Base-by-base conservation (phyloP, 192 early-diverging fungal species). In the Dissophora ornata region DNA sequence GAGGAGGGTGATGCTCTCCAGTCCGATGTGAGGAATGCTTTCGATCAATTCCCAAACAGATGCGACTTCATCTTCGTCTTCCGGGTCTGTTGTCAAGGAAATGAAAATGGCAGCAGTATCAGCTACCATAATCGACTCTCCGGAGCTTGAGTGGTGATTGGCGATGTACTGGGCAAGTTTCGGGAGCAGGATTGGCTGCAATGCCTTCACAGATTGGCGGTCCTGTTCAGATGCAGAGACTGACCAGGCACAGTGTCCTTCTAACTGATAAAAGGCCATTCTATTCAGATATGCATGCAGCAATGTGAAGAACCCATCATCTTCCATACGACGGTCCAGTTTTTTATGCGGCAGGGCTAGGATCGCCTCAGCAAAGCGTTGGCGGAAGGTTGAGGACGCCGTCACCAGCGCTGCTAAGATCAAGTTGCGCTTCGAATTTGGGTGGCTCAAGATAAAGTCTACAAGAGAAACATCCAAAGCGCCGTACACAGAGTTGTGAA, bases 401-500 rank as follows among this genome's bases (percentile, higher is more conserved):
- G 59, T 67, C 56, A 80, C 34, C 18, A 80, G 56, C 0, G 60
- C 42, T 24, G 64, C 46, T 18, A 80, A 57, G 29, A 80, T 73
- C 33, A 62, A 48, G 33, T 21, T 51, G 28, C 79, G 79, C 41
- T 62, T 52, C 1, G 30, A 24, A 30, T 67, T 67, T 0, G 47
- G 29, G 21, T 77, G 32, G 1, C 36, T 30, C 10, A 77, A 33
- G 32, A 77, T 67, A 29, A 77, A 77, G 7, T 77, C 65, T 12
- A 77, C 73, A 22, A 77, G 52, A 1, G 64, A 62, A 18, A 57
- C 30, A 26, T 77, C 64, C 11, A 62, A 19, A 24, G 29, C 12
- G 2, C 28, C 47, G 22, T 67, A 24, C 8, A 34, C 29, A 10
- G 73, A 44, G 2, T 38, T 26, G 16, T 62, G 64, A 4, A 77